phyloP scores from a whole-genome alignment of 2,329 filamentous ascomycete species.

The Ophiostoma ulmi region DNA sequence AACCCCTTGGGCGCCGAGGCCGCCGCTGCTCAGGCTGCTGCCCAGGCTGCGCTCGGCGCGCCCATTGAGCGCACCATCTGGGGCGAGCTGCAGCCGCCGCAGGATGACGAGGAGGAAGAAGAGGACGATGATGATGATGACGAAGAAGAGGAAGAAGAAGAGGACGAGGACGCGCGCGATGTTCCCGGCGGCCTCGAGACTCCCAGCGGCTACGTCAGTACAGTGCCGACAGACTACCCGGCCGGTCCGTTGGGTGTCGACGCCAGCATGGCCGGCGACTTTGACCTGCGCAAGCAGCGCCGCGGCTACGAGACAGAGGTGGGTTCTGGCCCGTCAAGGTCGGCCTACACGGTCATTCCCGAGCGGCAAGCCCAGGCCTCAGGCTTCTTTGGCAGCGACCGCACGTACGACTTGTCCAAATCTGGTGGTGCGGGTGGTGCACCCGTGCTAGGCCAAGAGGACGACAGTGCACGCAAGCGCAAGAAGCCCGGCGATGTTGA shows the following conservation, averaged over 20 bases:
- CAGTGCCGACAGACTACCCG: constrained; percentile 72
- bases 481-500: constrained; percentile 98
- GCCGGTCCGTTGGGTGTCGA: constrained; percentile 59
- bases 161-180: constrained; percentile 57
- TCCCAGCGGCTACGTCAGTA: constrained; percentile 72
- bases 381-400: constrained; percentile 94
- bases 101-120: constrained; percentile 68
- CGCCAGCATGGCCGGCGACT: constrained; percentile 75
- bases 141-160: constrained; percentile 66
- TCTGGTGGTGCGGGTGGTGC: constrained; percentile 33
- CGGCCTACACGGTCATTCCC: constrained; percentile 83
- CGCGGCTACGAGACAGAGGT: constrained; percentile 87
- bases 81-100: constrained; percentile 81
- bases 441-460: constrained; percentile 74
- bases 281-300: constrained; percentile 83
- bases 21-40: constrained; percentile 33
- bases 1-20: constrained; percentile 19
- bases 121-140: constrained; percentile 56
- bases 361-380: constrained; percentile 80
- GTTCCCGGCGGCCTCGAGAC: constrained; percentile 67
- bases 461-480: constrained; percentile 66
- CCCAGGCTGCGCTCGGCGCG: constrained; percentile 53
- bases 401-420: constrained; percentile 77
- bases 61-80: constrained; percentile 82
- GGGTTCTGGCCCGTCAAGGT: constrained; percentile 57